Evolutionary conservation across 768 basidiomycete species (phyloP), one percentile per base, ranked within the genome.

Genomic region (Hygrocybe punicea): DNA sequence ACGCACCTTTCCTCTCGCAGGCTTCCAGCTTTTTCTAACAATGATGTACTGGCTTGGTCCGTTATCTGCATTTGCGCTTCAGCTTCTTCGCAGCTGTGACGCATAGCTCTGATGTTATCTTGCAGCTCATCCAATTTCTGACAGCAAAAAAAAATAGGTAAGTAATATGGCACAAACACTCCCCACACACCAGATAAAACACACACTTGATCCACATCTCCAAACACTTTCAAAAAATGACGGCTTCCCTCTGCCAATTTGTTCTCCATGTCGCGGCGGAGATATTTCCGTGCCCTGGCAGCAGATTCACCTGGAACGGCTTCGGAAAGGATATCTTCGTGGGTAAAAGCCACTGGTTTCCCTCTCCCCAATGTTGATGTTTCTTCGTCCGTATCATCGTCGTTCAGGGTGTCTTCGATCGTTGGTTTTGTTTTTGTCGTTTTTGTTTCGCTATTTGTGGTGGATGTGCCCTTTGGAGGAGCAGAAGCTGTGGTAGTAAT

Each of bases 121-220:
- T 96, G 87, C 17, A 98, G 73, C 29, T 84, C 83, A 62, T 85
- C 82, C 37, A 99, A 75, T 84, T 90, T 95, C 96, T 99, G 63
- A 13, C 60, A 21, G 52, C 45, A 42, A 24, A 51, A 39, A 40
- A 37, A 35, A 42, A 56, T 33, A 42, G 60, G 40, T 16, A 51
- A n/a, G 16, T 24, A 11, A 11, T n/a, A 33, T 7, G 25, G 51
- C 9, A 36, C 37, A 40, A 16, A 24, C 21, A 37, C 53, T 17
- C n/a, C n/a, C n/a, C n/a, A 58, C 48, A 46, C 39, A 16, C 29
- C 19, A 25, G 50, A 36, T 21, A 44, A 23, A 17, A 44, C 11
- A 81, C 91, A 62, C 69, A 96, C 96, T 74, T 91, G 80, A 74
- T 98, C 91, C 35, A 98, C 93, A 62, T 93, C 86, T 19, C 85